These are phyloP conservation scores for Mucor irregularis DNA, from an alignment of 371 early-diverging fungal species.

Conservation along the genomic window DNA sequence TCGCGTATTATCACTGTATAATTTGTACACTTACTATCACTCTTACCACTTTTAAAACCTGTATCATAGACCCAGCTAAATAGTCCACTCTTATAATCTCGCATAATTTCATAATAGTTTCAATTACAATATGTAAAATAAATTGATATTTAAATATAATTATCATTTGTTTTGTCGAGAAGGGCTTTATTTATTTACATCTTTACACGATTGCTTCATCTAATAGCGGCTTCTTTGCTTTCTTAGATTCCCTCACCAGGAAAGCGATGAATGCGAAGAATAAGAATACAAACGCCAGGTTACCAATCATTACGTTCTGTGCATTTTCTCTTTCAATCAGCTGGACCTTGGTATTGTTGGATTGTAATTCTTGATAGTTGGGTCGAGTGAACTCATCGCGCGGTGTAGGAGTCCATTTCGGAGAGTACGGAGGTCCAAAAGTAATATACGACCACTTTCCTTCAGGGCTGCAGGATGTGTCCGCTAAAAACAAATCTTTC, in stretches of 20 bases:
- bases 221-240: too few species aligned
- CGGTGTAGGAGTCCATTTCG: constrained; percentile 12
- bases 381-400: constrained; percentile 21
- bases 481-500: constrained; percentile 19
- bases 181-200: too few species aligned
- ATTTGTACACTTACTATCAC: too few species aligned
- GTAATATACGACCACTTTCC: constrained; percentile 41
- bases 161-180: too few species aligned
- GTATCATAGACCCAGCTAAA: too few species aligned
- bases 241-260: background rate
- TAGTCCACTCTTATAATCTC: too few species aligned
- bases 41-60: too few species aligned
- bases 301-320: background rate
- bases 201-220: too few species aligned
- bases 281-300: background rate
- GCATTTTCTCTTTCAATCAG: background rate
- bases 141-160: too few species aligned
- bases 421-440: constrained; percentile 30
- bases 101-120: too few species aligned
- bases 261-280: background rate
- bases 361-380: background rate
- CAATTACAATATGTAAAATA: too few species aligned
- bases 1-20: too few species aligned
- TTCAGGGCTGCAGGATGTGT: constrained; percentile 18
- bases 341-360: background rate